Evolutionary conservation across 352 stramenopile genomes (phyloP), one percentile per base, ranked within the genome.

Genomic region (Phytophthora melonis): DNA sequence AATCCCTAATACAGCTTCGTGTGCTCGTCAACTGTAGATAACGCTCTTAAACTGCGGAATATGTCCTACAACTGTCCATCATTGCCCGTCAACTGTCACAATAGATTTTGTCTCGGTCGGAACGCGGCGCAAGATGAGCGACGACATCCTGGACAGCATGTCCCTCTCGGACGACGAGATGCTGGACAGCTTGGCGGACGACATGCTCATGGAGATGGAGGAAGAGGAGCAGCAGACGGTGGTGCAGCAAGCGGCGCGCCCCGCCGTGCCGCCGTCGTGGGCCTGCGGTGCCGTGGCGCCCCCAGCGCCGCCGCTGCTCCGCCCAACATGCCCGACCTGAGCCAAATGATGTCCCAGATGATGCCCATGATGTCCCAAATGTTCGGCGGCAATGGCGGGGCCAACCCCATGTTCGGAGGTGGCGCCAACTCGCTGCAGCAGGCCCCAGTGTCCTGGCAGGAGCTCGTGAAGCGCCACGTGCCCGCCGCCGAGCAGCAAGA

Each of bases 321-420:
- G 55, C 59, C 63, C 50, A 55, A 59, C 23, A 88, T 91, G 87
- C 86, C 86, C 6, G 84, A 95, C 57, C 63, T 95, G 32, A 67
- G 86, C 63, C 83, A 93, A 61, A 94, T 95, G 87, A 93, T 95
- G 87, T 84, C 80, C 19, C 87, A 95, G 66, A 95, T 95, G 89
- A 95, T 95, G 88, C 88, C 86, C 21, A 93, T 95, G 88, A 93
- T 93, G 86, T 92, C 84, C 34, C 86, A 93, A 75, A 92, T 95
- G 80, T 86, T 95, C 23, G 83, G 86, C 55, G 60, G 39, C 18
- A 75, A 66, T 53, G 75, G 59, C 19, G 68, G 69, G 23, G 50
- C 53, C 53, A 83, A 82, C 59, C 60, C 72, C 11, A 70, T 83
- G 30, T 70, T 77, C 7, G 60, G 71, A 39, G 58, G 66, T 0